A percentile compares a stretch with the other conserved stretches of the same genome.
Conservation (phyloP, 371 early-diverging fungal genomes). For the Rhizopus microsporus region DNA sequence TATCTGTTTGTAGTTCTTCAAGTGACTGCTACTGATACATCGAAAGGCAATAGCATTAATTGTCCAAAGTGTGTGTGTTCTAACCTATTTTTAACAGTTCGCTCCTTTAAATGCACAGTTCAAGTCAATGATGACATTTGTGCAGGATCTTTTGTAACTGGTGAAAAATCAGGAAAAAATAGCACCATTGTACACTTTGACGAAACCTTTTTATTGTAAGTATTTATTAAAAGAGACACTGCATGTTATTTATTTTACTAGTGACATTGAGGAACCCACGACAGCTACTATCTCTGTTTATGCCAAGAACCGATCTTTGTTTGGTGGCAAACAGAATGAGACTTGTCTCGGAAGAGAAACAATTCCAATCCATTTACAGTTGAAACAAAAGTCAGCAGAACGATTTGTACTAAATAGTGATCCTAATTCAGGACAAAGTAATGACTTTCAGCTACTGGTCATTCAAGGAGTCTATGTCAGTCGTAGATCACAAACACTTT, state of each 20-base stretch:
- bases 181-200: slow-evolving; percentile 33
- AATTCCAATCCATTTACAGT: slow-evolving; percentile 14
- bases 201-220: slow-evolving; percentile 40
- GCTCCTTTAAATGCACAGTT: slow-evolving; percentile 26
- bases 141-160: slow-evolving; percentile 20
- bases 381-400: slow-evolving; percentile 26
- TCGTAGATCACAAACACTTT: slow-evolving; percentile 25
- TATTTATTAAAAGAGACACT: background rate
- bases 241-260: slow-evolving; percentile 3
- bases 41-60: slow-evolving; percentile 22
- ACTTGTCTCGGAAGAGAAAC: slow-evolving; percentile 25
- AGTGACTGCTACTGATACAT: slow-evolving; percentile 28
- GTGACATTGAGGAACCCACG: slow-evolving; percentile 30
- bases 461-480: slow-evolving; percentile 31
- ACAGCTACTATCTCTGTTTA: slow-evolving; percentile 28
- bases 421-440: slow-evolving; percentile 15
- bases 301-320: slow-evolving; percentile 16
- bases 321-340: slow-evolving; percentile 17
- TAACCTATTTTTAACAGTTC: slow-evolving; percentile 13
- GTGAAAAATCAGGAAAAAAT: slow-evolving; percentile 32
- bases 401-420: slow-evolving; percentile 21
- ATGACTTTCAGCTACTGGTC: slow-evolving; percentile 27
- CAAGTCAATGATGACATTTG: slow-evolving; percentile 34
- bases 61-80: background rate
- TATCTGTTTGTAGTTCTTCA: slow-evolving; percentile 20